Evolutionary conservation across 345 rosid species (phyloP), one percentile per base, ranked within the genome.

Genomic region (Eucalyptus viminalis): DNA sequence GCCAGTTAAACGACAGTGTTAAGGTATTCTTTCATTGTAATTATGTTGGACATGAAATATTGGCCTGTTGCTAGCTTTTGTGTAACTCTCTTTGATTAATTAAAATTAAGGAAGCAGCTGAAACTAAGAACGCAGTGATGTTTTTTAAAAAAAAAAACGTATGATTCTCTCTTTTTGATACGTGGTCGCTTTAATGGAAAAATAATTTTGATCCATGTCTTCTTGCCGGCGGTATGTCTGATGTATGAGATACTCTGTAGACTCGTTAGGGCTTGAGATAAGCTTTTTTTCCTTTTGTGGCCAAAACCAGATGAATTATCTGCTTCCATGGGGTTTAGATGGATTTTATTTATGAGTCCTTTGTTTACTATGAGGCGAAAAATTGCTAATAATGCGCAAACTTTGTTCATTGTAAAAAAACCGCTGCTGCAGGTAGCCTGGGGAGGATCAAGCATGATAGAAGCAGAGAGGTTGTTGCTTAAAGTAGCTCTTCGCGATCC

Each of bases 361-460:
- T 44, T 24, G 43, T 76, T 76, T 40, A 76, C 27, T 21, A 5
- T 1, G 9, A 17, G 81, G 81, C 13, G 4, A 72, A 34, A 72
- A 9, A 34, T 34, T 72, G 24, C 25, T 34, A 72, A 34, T 72
- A 10, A 11, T 13, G 5, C 3, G 47, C 9, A 76, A 21, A 37
- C 85, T 76, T 40, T 76, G 81, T 11, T 37, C 43, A 69, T 37
- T 37, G 81, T 37, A 5, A 72, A 17, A 37, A 37, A 72, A 19
- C 80, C 11, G 44, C 45, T 72, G 85, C 87, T 58, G 17, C 50
- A 89, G 92, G 91, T 88, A 24, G 88, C 27, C 40, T 58, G 92
- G 92, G 92, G 92, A 49, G 90, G 89, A 86, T 89, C 92, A 8
- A 91, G 91, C 47, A 91, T 89, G 92, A 89, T 91, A 62, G 88